phyloP scores from a whole-genome alignment of 2,329 filamentous ascomycete species.

The Monosporascus ibericus region DNA sequence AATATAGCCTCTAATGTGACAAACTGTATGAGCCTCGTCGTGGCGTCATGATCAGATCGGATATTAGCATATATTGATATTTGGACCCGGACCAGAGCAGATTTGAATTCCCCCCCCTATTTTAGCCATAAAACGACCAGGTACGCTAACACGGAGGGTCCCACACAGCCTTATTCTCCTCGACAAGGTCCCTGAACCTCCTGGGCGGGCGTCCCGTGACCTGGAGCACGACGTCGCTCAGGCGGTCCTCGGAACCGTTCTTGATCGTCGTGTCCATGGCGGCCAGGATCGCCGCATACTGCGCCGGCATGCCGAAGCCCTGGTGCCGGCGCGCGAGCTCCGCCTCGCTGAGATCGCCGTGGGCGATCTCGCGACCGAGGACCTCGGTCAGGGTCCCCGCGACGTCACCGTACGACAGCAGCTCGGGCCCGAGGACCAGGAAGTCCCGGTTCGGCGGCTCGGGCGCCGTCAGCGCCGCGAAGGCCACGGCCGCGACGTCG shows the following conservation, averaged over 20 bases:
- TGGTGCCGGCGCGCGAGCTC: conserved; percentile 20
- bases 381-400: conserved; percentile 27
- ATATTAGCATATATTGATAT: no score
- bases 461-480: conserved; percentile 31
- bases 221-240: conserved; percentile 26
- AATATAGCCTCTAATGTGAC: no score
- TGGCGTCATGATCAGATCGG: no score
- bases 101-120: no score
- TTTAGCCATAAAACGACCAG: no score
- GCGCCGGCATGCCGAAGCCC: conserved; percentile 22
- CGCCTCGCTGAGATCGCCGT: conserved; percentile 25
- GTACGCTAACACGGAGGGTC: neutral
- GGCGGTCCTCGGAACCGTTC: conserved; percentile 28
- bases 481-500: conserved; percentile 41
- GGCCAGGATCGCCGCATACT: conserved; percentile 27
- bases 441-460: conserved; percentile 35
- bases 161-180: conserved; percentile 13
- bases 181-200: conserved; percentile 22
- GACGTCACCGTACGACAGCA: conserved; percentile 30
- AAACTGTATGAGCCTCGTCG: no score
- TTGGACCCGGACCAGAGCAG: no score
- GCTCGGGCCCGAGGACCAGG: conserved; percentile 30
- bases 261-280: conserved; percentile 27
- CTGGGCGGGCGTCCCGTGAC: conserved; percentile 28
- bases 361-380: conserved; percentile 26